Evolutionary conservation across 2,329 filamentous ascomycete species (phyloP).

Genomic region (Phyllosticta citrichinensis): DNA sequence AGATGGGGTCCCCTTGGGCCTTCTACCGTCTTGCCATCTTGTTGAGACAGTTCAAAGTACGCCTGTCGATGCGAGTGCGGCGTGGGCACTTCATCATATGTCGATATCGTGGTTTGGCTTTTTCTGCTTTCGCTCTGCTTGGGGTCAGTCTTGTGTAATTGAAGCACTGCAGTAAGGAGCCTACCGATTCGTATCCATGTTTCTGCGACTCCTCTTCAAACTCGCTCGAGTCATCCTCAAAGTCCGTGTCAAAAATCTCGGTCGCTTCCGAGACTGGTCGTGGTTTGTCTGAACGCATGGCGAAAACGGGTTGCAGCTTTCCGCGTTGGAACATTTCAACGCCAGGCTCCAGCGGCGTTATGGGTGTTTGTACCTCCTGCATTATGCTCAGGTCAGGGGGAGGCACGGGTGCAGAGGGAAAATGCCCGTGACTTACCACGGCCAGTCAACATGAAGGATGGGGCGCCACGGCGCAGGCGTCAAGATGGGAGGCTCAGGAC

Average conservation of each 20-base stretch:
- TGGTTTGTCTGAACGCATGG: constrained; percentile 39
- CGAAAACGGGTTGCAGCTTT: constrained; percentile 50
- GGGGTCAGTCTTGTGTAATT: neutral
- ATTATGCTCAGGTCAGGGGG: neutral
- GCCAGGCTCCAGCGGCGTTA: constrained; percentile 32
- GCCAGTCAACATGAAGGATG: neutral
- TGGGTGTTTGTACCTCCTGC: constrained; percentile 18
- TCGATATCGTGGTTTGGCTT: constrained; percentile 79
- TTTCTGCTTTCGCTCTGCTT: constrained; percentile 48
- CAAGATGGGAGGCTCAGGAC: neutral
- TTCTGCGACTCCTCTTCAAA: constrained; percentile 42
- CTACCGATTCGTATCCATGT: constrained; percentile 61
- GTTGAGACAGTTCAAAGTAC: constrained; percentile 50
- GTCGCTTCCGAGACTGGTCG: constrained; percentile 63
- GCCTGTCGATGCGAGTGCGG: constrained; percentile 57
- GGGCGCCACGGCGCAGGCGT: neutral
- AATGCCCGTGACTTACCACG: constrained; percentile 20
- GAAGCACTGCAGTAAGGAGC: constrained; percentile 21
- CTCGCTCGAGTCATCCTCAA: constrained; percentile 55
- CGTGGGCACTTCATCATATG: constrained; percentile 73
- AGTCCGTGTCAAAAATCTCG: constrained; percentile 68
- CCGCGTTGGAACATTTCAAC: constrained; percentile 41
- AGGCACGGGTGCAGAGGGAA: neutral
- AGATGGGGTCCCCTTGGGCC: constrained; percentile 81
- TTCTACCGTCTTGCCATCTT: constrained; percentile 55